Evolutionary conservation across 2,329 filamentous ascomycete species (phyloP), one percentile per base, ranked within the genome.

Genomic region (Sodiomyces alkalinus): DNA sequence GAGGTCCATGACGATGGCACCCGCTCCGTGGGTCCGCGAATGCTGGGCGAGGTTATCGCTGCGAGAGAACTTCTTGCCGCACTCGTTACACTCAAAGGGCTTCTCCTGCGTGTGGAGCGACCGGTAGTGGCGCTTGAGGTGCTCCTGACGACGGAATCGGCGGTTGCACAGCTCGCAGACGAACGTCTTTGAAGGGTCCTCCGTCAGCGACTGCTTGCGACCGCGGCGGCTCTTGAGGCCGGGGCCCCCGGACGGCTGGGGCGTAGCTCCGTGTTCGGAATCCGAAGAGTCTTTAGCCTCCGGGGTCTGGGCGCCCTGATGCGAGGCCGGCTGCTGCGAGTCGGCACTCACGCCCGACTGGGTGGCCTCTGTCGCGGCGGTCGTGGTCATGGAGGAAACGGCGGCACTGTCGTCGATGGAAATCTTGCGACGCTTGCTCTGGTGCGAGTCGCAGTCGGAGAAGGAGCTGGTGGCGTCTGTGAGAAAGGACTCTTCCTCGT

Each of bases 91-190:
- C 60, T 92, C 83, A 46, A 96, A 98, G 5, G 90, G 90, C 74
- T 96, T 98, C 52, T 96, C 90, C 49, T 92, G 79, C 2, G 90
- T 98, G 66, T 98, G 90, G 26, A 98, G 82, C 33, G 90, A 96
- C 43, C 90, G 78, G 66, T 93, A 93, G 64, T 98, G 90, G 38
- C 90, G 81, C 74, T 98, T 98, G 35, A 98, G 73, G 49, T 98
- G 90, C 56, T 98, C 90, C 58, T 98, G 90, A 37, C 90, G 82
- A 37, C 90, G 80, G 78, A 98, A 98, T 36, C 90, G 82, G 39
- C 90, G 85, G 46, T 83, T 87, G 75, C 90, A 98, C 14, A 94
- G 70, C 32, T 86, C 85, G 61, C 90, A 98, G 35, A 93, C 82
- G 39, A 96, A 98, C 1, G 86, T 94, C 75, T 98, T 98, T 46